Evolutionary conservation across 2,329 filamentous ascomycete genomes (phyloP).

Genomic region (Diaporthe capsici): DNA sequence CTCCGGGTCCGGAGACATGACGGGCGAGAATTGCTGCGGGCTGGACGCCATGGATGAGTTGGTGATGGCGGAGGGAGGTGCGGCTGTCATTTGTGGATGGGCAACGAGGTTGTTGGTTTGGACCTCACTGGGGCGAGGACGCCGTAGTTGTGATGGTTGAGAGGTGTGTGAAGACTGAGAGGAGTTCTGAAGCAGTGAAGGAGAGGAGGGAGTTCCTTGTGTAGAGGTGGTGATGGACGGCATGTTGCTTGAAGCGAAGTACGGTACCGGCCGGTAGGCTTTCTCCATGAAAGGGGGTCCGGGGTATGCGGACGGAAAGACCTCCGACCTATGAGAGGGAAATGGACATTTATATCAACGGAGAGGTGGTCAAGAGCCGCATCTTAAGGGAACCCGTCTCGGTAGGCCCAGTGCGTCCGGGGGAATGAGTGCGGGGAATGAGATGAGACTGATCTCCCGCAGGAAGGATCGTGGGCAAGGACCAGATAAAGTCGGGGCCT

Average conservation of each 20-base stretch:
- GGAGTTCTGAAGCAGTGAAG: constrained; percentile 51
- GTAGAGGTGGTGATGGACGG: constrained; percentile 46
- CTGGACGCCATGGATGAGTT: constrained; percentile 69
- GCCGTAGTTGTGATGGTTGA: constrained; percentile 56
- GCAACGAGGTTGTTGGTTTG: constrained; percentile 59
- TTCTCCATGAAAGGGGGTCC: constrained; percentile 41
- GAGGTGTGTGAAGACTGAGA: constrained; percentile 59
- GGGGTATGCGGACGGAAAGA: constrained; percentile 41
- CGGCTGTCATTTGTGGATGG: constrained; percentile 54
- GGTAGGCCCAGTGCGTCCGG: constrained; percentile 39
- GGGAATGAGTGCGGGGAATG: constrained; percentile 46
- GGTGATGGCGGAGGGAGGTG: constrained; percentile 68
- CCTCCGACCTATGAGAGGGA: constrained; percentile 39
- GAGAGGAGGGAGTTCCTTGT: constrained; percentile 50
- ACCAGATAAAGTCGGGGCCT: constrained; percentile 40
- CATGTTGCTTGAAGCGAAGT: constrained; percentile 48
- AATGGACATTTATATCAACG: constrained; percentile 41
- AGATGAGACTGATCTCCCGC: constrained; percentile 43
- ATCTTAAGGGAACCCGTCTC: constrained; percentile 46
- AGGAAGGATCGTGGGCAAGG: constrained; percentile 42
- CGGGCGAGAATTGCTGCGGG: constrained; percentile 69
- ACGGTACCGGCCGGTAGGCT: constrained; percentile 37
- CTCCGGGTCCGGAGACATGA: constrained; percentile 68
- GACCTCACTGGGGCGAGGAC: constrained; percentile 61
- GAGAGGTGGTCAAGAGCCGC: constrained; percentile 46